Conservation (phyloP, 2,329 filamentous ascomycete genomes). For the Paecilomyces sp. region DNA sequence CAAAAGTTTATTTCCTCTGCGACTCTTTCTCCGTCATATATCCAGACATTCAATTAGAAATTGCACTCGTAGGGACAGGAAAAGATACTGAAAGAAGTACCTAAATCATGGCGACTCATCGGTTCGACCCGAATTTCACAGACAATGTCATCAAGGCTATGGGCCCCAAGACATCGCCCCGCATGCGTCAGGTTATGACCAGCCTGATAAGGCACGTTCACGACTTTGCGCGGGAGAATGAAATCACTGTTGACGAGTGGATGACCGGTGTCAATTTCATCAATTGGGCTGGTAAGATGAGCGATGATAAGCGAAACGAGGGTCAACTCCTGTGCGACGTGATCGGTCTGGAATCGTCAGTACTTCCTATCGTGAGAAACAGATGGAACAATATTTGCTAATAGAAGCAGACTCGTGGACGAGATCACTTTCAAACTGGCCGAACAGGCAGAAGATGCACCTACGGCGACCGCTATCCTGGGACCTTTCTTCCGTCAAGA, state of each 20-base stretch:
- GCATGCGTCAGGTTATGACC: slow-evolving; percentile 56
- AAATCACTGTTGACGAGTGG: slow-evolving; percentile 54
- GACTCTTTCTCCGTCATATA: neutral
- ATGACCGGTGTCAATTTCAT: slow-evolving; percentile 50
- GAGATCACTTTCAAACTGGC: slow-evolving; percentile 68
- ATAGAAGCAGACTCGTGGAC: slow-evolving; percentile 53
- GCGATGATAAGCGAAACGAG: slow-evolving; percentile 55
- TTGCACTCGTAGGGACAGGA: neutral
- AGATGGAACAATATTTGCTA: slow-evolving; percentile 15
- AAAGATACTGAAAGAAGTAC: neutral
- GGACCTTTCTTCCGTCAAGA: slow-evolving; percentile 78
- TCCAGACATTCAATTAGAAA: neutral
- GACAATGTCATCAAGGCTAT: slow-evolving; percentile 67
- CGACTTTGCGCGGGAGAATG: slow-evolving; percentile 53
- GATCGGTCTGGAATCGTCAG: slow-evolving; percentile 51
- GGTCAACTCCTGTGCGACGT: slow-evolving; percentile 54
- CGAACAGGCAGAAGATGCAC: slow-evolving; percentile 44
- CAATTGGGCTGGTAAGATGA: slow-evolving; percentile 59
- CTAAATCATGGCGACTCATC: slow-evolving; percentile 18
- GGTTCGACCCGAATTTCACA: slow-evolving; percentile 49
- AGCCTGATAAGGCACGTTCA: slow-evolving; percentile 50
- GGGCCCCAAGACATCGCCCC: slow-evolving; percentile 61
- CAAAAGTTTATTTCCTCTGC: neutral
- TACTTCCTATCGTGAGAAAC: slow-evolving; percentile 33
- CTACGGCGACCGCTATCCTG: slow-evolving; percentile 71